Percentiles rank a stretch among this genome's conserved stretches.
Conservation (phyloP, 352 stramenopile genomes). For the Pythium monospermum region DNA sequence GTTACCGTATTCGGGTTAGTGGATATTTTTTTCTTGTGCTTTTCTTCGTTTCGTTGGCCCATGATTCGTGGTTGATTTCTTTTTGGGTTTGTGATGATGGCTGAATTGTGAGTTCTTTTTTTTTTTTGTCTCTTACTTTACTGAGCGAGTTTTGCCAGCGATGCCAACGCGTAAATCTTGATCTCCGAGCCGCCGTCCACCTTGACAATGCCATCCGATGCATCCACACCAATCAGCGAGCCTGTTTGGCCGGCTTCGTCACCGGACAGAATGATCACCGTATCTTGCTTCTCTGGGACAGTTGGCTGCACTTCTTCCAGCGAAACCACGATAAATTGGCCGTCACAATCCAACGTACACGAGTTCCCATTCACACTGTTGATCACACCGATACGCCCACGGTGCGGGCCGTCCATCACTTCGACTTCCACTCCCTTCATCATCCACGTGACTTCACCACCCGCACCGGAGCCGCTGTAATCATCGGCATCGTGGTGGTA, state of each 20-base stretch:
- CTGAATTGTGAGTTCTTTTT: slow-evolving; percentile 12
- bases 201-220: slow-evolving; percentile 85
- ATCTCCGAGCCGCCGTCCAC: slow-evolving; percentile 85
- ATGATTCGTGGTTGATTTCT: too few species aligned
- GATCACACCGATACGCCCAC: slow-evolving; percentile 70
- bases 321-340: slow-evolving; percentile 57
- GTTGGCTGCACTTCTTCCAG: slow-evolving; percentile 70
- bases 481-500: slow-evolving; percentile 55
- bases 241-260: slow-evolving; percentile 82
- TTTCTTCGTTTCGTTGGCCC: too few species aligned
- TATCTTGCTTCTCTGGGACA: slow-evolving; percentile 83
- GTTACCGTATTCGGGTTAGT: too few species aligned
- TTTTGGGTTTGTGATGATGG: too few species aligned
- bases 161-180: slow-evolving; percentile 85
- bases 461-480: slow-evolving; percentile 27
- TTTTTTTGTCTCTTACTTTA: slow-evolving; percentile 32
- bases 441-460: slow-evolving; percentile 81
- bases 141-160: slow-evolving; percentile 79
- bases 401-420: slow-evolving; percentile 60
- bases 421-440: slow-evolving; percentile 86
- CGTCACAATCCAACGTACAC: slow-evolving; percentile 79
- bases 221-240: slow-evolving; percentile 84
- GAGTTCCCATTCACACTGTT: slow-evolving; percentile 59
- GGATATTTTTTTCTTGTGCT: too few species aligned
- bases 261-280: slow-evolving; percentile 81